Conservation (phyloP, 306 rosid genomes). For the Vigna trinervia region DNA sequence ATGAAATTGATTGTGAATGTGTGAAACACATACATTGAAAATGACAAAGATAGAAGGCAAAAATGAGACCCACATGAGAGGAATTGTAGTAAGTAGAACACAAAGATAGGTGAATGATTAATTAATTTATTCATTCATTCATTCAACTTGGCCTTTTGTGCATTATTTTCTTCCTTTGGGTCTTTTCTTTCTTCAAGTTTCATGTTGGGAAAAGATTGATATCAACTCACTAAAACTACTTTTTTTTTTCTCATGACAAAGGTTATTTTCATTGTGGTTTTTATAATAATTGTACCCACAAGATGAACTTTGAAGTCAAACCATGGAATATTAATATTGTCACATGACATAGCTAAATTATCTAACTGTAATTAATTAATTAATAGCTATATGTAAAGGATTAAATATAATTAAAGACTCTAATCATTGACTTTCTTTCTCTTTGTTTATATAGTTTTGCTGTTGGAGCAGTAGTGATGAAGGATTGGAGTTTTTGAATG, state of each 20-base stretch:
- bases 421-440: too few relatives aligned
- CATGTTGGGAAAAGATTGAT: constrained; percentile 11
- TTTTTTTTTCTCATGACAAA: background rate
- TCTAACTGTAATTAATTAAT: too few relatives aligned
- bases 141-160: constrained; percentile 16
- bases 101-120: background rate
- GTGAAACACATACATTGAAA: constrained; percentile 16
- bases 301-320: too few relatives aligned
- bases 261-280: background rate
- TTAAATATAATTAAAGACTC: too few relatives aligned
- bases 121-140: background rate
- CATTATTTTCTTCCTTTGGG: background rate
- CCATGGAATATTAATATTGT: too few relatives aligned
- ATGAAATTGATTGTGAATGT: background rate
- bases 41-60: background rate
- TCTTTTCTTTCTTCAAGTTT: constrained; percentile 35
- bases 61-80: constrained; percentile 6
- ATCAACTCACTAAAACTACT: background rate
- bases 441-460: too few relatives aligned
- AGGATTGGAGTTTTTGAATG: too few relatives aligned
- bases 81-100: background rate
- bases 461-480: too few relatives aligned
- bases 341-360: too few relatives aligned
- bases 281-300: background rate
- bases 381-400: too few relatives aligned